Percentiles rank a stretch among this genome's conserved stretches.
These are phyloP conservation scores for Rhizopogon rudus DNA, from an alignment of 768 basidiomycete species.

Conservation along the genomic window DNA sequence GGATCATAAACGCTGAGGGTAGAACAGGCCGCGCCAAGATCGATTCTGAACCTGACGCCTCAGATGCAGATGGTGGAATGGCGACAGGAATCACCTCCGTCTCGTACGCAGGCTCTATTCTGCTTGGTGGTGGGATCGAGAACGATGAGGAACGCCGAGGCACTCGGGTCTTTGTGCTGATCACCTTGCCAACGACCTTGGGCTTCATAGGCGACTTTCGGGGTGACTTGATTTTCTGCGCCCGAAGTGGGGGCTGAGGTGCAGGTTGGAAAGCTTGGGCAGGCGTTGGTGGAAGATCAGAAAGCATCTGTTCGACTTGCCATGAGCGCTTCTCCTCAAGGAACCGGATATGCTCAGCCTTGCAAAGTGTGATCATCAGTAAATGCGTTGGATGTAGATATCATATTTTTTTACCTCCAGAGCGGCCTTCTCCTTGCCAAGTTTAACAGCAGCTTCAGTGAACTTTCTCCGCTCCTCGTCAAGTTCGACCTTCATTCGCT, in stretches of 20 bases:
- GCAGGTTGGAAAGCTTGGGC: slow-evolving; percentile 19
- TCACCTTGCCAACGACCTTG: slow-evolving; percentile 43
- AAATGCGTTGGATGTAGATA: not conserved
- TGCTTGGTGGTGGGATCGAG: slow-evolving; percentile 30
- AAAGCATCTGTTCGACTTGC: slow-evolving; percentile 60
- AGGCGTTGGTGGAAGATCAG: slow-evolving; percentile 48
- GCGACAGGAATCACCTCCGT: slow-evolving; percentile 40
- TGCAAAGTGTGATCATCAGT: slow-evolving; percentile 4
- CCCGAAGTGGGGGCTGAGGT: slow-evolving; percentile 23
- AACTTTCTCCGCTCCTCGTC: slow-evolving; percentile 63
- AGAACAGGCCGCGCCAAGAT: slow-evolving; percentile 44
- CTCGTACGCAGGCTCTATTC: slow-evolving; percentile 42
- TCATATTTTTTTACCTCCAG: slow-evolving; percentile 49
- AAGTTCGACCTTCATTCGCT: slow-evolving; percentile 48
- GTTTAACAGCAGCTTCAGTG: slow-evolving; percentile 54
- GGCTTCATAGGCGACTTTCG: slow-evolving; percentile 42
- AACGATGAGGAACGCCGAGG: slow-evolving; percentile 42
- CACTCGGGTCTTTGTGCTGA: slow-evolving; percentile 39
- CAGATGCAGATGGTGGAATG: slow-evolving; percentile 19
- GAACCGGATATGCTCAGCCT: slow-evolving; percentile 61
- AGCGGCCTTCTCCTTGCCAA: slow-evolving; percentile 59
- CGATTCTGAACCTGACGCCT: slow-evolving; percentile 14
- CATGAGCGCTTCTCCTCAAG: slow-evolving; percentile 71
- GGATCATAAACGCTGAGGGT: slow-evolving; percentile 69
- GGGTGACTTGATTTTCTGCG: slow-evolving; percentile 27